A percentile compares a stretch with the other conserved stretches of the same genome.
Evolutionary conservation across 2,329 filamentous ascomycete species (phyloP).

Genomic region (Fusarium buharicum): DNA sequence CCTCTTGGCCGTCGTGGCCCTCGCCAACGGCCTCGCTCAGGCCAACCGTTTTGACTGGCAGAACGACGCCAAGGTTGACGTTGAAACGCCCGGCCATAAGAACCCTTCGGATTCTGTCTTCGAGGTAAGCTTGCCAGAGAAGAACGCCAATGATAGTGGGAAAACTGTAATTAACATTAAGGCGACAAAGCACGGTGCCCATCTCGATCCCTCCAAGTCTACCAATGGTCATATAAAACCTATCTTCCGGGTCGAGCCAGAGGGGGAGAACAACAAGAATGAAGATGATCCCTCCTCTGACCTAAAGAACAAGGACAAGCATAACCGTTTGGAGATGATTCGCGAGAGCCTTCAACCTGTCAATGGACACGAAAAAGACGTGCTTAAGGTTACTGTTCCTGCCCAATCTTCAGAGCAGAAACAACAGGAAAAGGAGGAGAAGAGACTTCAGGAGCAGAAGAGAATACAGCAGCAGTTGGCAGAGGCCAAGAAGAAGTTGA

Average conservation of each 20-base stretch:
- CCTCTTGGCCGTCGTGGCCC: conserved; percentile 40
- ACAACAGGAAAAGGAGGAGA: conserved; percentile 1
- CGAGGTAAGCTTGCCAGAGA: conserved; percentile 3
- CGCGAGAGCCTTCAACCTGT: neutral
- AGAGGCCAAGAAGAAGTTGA: neutral
- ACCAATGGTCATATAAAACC: too few relatives aligned
- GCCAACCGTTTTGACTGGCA: conserved; percentile 26
- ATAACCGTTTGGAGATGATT: conserved; percentile 9
- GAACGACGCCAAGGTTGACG: conserved; percentile 10
- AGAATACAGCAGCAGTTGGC: neutral
- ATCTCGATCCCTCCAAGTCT: too few relatives aligned
- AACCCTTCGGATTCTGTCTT: conserved; percentile 1
- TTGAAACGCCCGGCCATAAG: conserved; percentile 1
- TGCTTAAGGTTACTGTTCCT: conserved; percentile 1
- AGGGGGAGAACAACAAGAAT: neutral
- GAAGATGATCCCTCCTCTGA: neutral
- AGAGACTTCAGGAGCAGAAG: neutral
- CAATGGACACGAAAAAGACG: neutral
- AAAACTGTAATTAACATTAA: too few relatives aligned
- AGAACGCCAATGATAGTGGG: neutral
- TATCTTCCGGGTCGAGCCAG: neutral
- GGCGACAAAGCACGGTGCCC: too few relatives aligned
- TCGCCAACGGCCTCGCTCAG: conserved; percentile 38
- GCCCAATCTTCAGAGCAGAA: conserved; percentile 6
- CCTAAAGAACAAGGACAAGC: conserved; percentile 13